A percentile compares a stretch with the other conserved stretches of the same genome.
phyloP scores from a whole-genome alignment of 1,284 basidiomycete species.

The Hemileia vastatrix region DNA sequence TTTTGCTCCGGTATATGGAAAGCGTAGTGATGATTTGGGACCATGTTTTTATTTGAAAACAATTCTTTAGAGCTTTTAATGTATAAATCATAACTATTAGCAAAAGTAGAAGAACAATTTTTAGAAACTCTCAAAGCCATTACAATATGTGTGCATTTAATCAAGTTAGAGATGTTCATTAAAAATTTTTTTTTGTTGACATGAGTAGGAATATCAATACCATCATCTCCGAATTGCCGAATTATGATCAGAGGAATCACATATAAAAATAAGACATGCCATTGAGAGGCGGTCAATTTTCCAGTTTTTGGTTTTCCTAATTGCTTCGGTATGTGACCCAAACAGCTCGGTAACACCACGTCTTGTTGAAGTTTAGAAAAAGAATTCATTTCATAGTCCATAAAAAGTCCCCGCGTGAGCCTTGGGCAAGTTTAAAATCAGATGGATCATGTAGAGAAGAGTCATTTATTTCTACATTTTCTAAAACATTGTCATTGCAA shows the following conservation, averaged over 20 bases:
- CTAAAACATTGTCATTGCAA: too few relatives aligned
- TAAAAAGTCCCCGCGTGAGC: constrained; percentile 3
- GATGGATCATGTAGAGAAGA: too few relatives aligned
- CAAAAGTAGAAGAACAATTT: not conserved
- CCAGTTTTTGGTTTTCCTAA: constrained; percentile 2
- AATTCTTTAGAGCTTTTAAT: constrained; percentile 11
- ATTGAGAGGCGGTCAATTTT: constrained; percentile 6
- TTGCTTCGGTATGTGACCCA: not conserved
- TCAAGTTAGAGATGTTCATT: constrained; percentile 14
- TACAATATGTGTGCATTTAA: constrained; percentile 23
- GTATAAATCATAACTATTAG: constrained; percentile 5
- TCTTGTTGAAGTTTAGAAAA: not conserved
- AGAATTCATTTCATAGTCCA: not conserved
- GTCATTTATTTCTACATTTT: too few relatives aligned
- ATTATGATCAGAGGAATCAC: constrained; percentile 2
- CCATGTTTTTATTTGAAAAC: constrained; percentile 1
- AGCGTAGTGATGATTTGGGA: constrained; percentile 27
- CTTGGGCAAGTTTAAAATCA: not conserved
- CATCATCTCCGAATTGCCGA: not conserved
- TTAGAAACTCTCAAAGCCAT: constrained; percentile 3
- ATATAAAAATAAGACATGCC: constrained; percentile 6
- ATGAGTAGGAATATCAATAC: not conserved
- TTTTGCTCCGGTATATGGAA: constrained; percentile 22
- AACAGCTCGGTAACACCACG: constrained; percentile 1
- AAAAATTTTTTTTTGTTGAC: not conserved